These are phyloP conservation scores for Nicotiana tomentosiformis DNA, from an alignment of 257 asterid genomes.

Conservation along the genomic window DNA sequence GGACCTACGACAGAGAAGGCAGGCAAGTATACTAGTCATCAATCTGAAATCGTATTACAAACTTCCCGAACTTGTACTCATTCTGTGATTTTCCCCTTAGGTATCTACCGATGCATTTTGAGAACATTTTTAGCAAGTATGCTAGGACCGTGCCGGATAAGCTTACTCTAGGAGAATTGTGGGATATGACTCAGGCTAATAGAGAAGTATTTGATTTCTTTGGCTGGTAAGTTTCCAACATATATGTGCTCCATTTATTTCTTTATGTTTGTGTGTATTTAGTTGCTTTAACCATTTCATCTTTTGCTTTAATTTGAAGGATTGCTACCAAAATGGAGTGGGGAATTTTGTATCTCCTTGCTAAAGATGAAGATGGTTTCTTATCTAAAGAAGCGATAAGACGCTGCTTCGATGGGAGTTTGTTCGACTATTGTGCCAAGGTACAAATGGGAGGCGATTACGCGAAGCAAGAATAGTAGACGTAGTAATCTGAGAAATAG, in stretches of 20 bases:
- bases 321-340: conserved; percentile 58
- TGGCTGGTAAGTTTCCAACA: conserved; percentile 15
- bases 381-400: conserved; percentile 81
- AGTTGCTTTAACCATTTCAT: not conserved
- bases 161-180: conserved; percentile 59
- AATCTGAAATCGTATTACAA: not conserved
- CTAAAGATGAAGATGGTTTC: conserved; percentile 69
- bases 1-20: conserved; percentile 75
- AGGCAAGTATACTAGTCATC: conserved; percentile 35
- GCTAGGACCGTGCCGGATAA: conserved; percentile 54
- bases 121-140: conserved; percentile 77
- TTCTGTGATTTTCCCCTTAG: conserved; percentile 21
- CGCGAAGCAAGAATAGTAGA: not conserved
- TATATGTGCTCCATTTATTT: not conserved
- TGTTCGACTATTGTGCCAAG: conserved; percentile 79
- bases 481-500: not conserved
- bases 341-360: conserved; percentile 53
- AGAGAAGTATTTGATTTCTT: conserved; percentile 48
- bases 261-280: not conserved
- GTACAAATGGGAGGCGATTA: conserved; percentile 31
- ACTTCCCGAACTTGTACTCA: not conserved
- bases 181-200: conserved; percentile 70
- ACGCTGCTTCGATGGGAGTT: conserved; percentile 75
- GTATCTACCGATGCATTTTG: conserved; percentile 56
- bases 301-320: conserved; percentile 26